Evolutionary conservation across 768 basidiomycete genomes (phyloP), one percentile per base, ranked within the genome.

Genomic region (Melanogaster broomeanus): DNA sequence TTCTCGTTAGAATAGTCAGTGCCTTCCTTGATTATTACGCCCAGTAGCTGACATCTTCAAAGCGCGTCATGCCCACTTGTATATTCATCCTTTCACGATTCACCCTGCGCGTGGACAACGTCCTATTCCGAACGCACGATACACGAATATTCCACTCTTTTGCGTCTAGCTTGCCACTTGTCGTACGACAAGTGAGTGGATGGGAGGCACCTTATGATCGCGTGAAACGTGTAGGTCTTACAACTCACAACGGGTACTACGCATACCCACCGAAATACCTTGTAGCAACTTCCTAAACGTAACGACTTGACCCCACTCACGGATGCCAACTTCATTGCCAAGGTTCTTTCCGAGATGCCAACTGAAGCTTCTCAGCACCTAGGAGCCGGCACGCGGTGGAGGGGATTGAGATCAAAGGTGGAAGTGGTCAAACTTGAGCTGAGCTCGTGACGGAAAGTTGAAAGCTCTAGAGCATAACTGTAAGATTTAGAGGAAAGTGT

Each of bases 11-110:
- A 61, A 92, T 98, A 51, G 95, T 98, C 65, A 70, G 91, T 79
- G 11, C 3, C 13, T 18, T 3, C 9, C 13, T 22, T 25, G 6
- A 19, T 6, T 42, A 3, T 16, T 25, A 15, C 21, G 1, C 19
- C 25, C 21, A 19, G 22, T 41, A 8, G 35, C 49, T 55, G 35
- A 53, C 31, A 22, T 24, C 10, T 25, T 13, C 35, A 25, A 21
- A 98, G 95, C 87, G 97, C 43, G 95, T 99, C 38, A 99, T 98
- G 95, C 93, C 95, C 3, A 87, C 86, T 8, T 98, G 90, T 48
- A 78, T 98, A 55, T 98, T 98, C 71, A 82, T 98, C 56, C 83
- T 99, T 9, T 77, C 84, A 2, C 84, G 97, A 12, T 92, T 96
- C 66, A 93, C 88, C n/a, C 78, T 99, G 6, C 84, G 97, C 21